Conservation (phyloP, 1,139 yeast genomes). For the Sugiyamaella sp. region DNA sequence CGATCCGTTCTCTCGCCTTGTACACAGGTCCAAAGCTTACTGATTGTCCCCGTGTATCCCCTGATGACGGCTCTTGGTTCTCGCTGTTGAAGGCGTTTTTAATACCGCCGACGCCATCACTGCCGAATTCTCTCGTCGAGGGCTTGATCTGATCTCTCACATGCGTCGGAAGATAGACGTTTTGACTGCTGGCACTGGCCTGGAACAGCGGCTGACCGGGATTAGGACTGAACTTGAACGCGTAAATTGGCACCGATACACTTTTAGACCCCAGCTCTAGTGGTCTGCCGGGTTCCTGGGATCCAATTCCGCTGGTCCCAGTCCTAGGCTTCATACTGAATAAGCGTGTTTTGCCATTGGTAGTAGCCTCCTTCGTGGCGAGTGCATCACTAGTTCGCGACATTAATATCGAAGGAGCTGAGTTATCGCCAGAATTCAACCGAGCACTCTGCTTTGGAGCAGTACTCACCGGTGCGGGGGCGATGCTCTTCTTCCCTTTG, state of each 20-base stretch:
- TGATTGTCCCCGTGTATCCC: background rate
- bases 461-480: background rate
- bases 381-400: too few relatives aligned
- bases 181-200: too few relatives aligned
- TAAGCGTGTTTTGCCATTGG: background rate
- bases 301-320: background rate
- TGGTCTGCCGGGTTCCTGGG: background rate
- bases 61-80: background rate
- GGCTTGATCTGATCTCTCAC: too few relatives aligned
- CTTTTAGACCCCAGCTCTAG: background rate
- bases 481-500: background rate
- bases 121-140: too few relatives aligned
- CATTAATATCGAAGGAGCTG: background rate
- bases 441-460: background rate
- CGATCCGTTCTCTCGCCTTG: too few relatives aligned
- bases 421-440: background rate
- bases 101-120: too few relatives aligned
- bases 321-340: background rate
- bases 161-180: too few relatives aligned
- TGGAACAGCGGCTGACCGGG: too few relatives aligned
- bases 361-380: too few relatives aligned
- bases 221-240: too few relatives aligned
- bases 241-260: too few relatives aligned
- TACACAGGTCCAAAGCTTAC: background rate
- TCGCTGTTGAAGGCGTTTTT: background rate